These are phyloP conservation scores for Arthroderma sp. DNA, from an alignment of 2,329 filamentous ascomycete species.

Conservation along the genomic window DNA sequence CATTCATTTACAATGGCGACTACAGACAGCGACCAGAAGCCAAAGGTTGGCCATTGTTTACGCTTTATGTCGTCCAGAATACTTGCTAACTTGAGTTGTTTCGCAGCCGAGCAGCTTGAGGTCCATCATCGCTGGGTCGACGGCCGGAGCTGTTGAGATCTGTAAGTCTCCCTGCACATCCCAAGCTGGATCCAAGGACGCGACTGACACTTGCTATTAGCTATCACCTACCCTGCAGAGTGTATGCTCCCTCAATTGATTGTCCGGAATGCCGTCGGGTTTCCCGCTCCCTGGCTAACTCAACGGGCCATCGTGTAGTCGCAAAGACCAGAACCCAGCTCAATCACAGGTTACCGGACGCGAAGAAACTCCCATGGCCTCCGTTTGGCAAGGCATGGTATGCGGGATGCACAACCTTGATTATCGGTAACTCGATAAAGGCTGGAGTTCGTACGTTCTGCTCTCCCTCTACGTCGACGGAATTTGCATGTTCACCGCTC, in stretches of 20 bases:
- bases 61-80: background rate
- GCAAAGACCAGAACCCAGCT: constrained; percentile 92
- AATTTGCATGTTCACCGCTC: background rate
- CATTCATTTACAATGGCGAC: constrained; percentile 13
- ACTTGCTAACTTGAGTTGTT: background rate
- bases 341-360: constrained; percentile 68
- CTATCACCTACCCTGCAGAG: constrained; percentile 89
- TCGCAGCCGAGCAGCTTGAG: constrained; percentile 63
- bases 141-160: constrained; percentile 92
- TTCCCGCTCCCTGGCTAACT: background rate
- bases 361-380: constrained; percentile 85
- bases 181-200: background rate
- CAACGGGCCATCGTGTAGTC: constrained; percentile 42
- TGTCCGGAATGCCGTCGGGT: background rate
- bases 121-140: constrained; percentile 81
- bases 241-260: constrained; percentile 43
- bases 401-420: constrained; percentile 90
- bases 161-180: constrained; percentile 41
- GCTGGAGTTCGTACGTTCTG: constrained; percentile 69
- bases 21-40: constrained; percentile 26
- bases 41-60: constrained; percentile 24
- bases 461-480: background rate
- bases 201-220: constrained; percentile 32
- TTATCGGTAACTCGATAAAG: constrained; percentile 93
- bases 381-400: constrained; percentile 94